phyloP scores from a whole-genome alignment of 148 eudicot species.

The Fagopyrum esculentum region DNA sequence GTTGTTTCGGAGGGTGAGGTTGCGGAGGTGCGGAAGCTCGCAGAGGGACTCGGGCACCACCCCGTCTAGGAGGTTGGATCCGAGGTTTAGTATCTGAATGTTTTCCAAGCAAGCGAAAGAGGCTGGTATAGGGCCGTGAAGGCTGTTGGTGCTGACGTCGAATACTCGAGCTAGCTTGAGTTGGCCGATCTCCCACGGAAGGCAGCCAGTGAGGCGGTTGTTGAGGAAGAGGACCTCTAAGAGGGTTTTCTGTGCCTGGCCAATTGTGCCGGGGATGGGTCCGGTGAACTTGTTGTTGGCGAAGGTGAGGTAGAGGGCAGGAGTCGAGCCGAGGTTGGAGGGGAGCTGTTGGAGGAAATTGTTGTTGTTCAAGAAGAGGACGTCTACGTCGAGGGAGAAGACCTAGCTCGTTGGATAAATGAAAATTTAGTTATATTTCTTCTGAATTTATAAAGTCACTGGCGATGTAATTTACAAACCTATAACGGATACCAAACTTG shows the following conservation, averaged over 20 bases:
- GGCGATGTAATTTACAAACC: too few species aligned
- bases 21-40: slow-evolving; percentile 39
- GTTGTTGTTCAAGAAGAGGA: slow-evolving; percentile 14
- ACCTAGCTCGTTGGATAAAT: background rate
- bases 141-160: slow-evolving; percentile 16
- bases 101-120: slow-evolving; percentile 40
- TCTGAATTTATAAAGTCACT: too few species aligned
- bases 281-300: slow-evolving; percentile 24
- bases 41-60: slow-evolving; percentile 46
- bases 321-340: slow-evolving; percentile 16
- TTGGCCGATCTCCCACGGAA: slow-evolving; percentile 28
- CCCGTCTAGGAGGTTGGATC: slow-evolving; percentile 63
- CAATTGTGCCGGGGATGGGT: slow-evolving; percentile 18
- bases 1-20: slow-evolving; percentile 62
- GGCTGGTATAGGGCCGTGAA: slow-evolving; percentile 45
- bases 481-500: too few species aligned
- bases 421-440: too few species aligned
- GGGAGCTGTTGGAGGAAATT: slow-evolving; percentile 19
- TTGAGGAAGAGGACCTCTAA: slow-evolving; percentile 19
- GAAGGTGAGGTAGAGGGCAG: slow-evolving; percentile 17
- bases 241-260: slow-evolving; percentile 15
- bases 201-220: slow-evolving; percentile 23
- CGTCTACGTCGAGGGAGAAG: slow-evolving; percentile 22
- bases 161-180: background rate
- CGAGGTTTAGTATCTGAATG: slow-evolving; percentile 59